These are phyloP conservation scores for Corniculantispora saksenae DNA, from an alignment of 2,329 filamentous ascomycete species.

Conservation along the genomic window DNA sequence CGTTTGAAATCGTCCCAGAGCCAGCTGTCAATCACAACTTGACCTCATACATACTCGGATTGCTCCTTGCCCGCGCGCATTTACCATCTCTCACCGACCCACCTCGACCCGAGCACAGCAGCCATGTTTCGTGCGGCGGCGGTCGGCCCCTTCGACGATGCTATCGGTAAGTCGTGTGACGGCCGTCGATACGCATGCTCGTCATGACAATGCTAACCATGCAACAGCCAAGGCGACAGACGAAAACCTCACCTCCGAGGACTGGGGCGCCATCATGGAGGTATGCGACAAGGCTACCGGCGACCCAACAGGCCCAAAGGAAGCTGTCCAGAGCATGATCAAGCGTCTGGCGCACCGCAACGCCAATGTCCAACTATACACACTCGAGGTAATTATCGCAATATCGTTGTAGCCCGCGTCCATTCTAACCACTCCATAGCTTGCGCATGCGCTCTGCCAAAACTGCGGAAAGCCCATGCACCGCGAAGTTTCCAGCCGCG, in stretches of 20 bases:
- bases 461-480: constrained; percentile 88
- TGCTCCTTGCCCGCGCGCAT: background rate
- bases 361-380: constrained; percentile 94
- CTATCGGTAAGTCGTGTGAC: constrained; percentile 51
- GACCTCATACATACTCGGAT: background rate
- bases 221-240: constrained; percentile 76
- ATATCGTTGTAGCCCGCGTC: constrained; percentile 7
- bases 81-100: background rate
- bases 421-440: constrained; percentile 45
- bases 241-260: constrained; percentile 89
- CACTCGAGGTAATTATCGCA: constrained; percentile 67
- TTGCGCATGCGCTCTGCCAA: constrained; percentile 87
- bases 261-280: constrained; percentile 66
- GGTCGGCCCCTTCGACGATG: constrained; percentile 59
- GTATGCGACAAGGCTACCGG: constrained; percentile 61
- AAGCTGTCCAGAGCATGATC: constrained; percentile 86
- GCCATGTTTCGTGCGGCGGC: constrained; percentile 62
- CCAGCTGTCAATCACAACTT: background rate
- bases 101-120: constrained; percentile 25
- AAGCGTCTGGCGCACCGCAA: constrained; percentile 90
- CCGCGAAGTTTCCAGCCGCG: constrained; percentile 84
- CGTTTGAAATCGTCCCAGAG: background rate
- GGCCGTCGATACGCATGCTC: background rate
- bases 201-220: constrained; percentile 23
- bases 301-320: constrained; percentile 67